Evolutionary conservation across 306 rosid species (phyloP), one percentile per base, ranked within the genome.

Genomic region (Lablab purpureus): DNA sequence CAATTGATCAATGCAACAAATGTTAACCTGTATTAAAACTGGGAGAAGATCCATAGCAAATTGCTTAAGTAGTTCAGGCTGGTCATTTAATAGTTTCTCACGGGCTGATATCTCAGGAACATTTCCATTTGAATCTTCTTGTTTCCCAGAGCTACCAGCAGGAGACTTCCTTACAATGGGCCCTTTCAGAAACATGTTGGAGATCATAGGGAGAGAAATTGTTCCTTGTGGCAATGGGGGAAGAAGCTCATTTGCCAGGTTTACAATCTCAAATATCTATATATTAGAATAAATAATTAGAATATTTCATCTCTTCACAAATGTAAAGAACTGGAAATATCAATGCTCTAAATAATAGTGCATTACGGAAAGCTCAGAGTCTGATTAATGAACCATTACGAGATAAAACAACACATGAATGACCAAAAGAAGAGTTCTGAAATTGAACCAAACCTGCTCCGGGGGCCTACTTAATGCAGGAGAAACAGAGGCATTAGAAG

Each of bases 201-300:
- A 80, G 86, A 85, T 90, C 70, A 89, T 75, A 11, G 97, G 97
- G 21, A 91, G 93, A 80, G 96, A 87, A 73, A 96, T 89, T 67
- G 89, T 90, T 74, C 99, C 99, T 87, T 93, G 94, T 4, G 99
- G 99, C 77, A 96, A 85, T 34, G 97, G 94, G 47, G 99, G 99
- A 34, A 96, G 90, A 80, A 96, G 97, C 88, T 96, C 99, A 82
- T 96, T 96, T 73, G 94, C 97, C 64, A 96, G 87, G 86, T 93
- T 96, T 70, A 96, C 99, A 74, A 96, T 93, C 90, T 93, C 99
- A 86, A 89, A 96, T 75, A 96, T 96, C 99, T 96, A 80, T 66
- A 52, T 32, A 73, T 59, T 3, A 19, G 55, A 75, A 59, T 56
- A 73, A 15, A 75, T 15, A 37, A 65, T 56, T 11, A 81, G 67